Evolutionary conservation across 176 grass and related monocot species (phyloP).

Genomic region (Oropetium thomaeum): DNA sequence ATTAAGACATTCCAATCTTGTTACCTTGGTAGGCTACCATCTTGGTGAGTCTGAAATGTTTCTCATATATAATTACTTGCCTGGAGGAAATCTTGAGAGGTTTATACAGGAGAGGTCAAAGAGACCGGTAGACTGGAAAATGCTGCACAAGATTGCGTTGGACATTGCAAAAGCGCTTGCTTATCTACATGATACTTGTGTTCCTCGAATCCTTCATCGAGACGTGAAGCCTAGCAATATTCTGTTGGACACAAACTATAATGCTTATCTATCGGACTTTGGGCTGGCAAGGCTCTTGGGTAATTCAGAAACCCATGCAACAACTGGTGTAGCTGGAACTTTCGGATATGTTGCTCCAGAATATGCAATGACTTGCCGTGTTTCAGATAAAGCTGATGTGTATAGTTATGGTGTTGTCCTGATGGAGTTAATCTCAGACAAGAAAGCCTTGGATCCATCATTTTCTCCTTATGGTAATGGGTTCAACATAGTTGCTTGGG

Average conservation of each 20-base stretch:
- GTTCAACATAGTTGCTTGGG: constrained; percentile 98
- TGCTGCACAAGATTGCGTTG: constrained; percentile 91
- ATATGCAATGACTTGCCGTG: constrained; percentile 96
- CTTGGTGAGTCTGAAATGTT: constrained; percentile 95
- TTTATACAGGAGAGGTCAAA: constrained; percentile 96
- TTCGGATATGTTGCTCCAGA: constrained; percentile 99
- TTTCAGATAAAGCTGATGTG: constrained; percentile 95
- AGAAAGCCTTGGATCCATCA: constrained; percentile 90
- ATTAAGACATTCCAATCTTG: constrained; percentile 83
- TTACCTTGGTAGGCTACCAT: constrained; percentile 94
- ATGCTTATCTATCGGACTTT: constrained; percentile 92
- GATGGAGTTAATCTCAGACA: constrained; percentile 96
- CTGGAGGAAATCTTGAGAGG: constrained; percentile 86
- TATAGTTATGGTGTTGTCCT: constrained; percentile 98
- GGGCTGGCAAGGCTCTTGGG: constrained; percentile 89
- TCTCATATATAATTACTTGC: constrained; percentile 95
- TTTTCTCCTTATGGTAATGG: constrained; percentile 98
- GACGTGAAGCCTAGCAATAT: constrained; percentile 98
- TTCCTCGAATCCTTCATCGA: constrained; percentile 87
- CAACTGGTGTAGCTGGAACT: constrained; percentile 92
- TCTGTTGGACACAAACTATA: constrained; percentile 77
- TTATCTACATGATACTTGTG: constrained; percentile 84
- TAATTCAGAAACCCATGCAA: constrained; percentile 97
- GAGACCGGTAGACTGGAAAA: constrained; percentile 78
- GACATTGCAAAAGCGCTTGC: constrained; percentile 84